A percentile compares a stretch with the other conserved stretches of the same genome.
These are phyloP conservation scores for Colletotrichum lupini DNA, from an alignment of 2,329 filamentous ascomycete genomes.

Conservation along the genomic window DNA sequence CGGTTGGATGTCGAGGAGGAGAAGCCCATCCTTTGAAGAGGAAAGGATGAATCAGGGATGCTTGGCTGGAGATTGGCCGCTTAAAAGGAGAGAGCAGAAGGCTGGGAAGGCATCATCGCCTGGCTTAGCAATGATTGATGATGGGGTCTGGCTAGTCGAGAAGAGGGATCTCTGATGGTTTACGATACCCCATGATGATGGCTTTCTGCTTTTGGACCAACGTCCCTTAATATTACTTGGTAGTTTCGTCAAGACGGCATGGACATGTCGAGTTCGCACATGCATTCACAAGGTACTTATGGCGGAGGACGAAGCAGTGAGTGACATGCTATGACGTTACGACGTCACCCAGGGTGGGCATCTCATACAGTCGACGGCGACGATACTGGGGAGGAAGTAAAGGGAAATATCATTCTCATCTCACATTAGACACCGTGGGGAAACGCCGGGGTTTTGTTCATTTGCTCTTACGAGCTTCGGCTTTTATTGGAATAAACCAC, in stretches of 20 bases:
- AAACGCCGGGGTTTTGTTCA: conserved; percentile 41
- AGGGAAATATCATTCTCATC: not conserved
- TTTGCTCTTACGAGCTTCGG: conserved; percentile 53
- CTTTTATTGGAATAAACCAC: conserved; percentile 52
- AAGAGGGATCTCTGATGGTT: not conserved
- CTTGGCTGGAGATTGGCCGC: not conserved
- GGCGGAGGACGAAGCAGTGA: not conserved
- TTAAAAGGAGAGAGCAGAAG: not conserved
- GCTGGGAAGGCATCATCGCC: not conserved
- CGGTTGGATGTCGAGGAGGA: conserved; percentile 51
- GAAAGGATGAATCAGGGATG: not conserved
- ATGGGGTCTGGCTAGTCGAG: not conserved
- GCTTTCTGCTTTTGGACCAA: not conserved
- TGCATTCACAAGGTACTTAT: not conserved
- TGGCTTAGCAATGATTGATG: not conserved
- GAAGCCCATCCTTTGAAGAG: not conserved
- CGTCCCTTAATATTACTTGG: not conserved
- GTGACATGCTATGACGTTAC: not conserved
- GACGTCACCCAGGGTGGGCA: too few species aligned
- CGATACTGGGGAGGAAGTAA: not conserved
- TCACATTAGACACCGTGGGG: conserved; percentile 15
- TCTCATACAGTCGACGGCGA: not conserved
- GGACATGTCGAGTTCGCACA: too few species aligned
- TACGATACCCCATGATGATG: conserved; percentile 1
- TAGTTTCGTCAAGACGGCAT: not conserved